Evolutionary conservation across 2,329 filamentous ascomycete genomes (phyloP), one percentile per base, ranked within the genome.

Genomic region (Xylaria hypoxylon): DNA sequence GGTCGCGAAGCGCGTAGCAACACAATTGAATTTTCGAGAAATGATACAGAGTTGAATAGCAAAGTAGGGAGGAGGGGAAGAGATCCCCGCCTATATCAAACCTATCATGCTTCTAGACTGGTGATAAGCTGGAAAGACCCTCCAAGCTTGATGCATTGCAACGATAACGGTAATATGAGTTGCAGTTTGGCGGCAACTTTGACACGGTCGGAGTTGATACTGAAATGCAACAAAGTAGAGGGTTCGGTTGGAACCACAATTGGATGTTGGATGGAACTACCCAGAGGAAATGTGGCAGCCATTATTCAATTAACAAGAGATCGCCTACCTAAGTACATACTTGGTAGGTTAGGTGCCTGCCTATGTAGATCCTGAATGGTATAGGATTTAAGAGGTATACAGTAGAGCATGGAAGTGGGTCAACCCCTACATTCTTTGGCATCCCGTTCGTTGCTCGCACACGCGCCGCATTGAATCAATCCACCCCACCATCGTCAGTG

Each of bases 401-500:
- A 15, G 13, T 38, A 38, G 19, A 45, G 53, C 8, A n/a, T n/a
- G n/a, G n/a, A 22, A 57, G 57, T 51, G 57, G 56, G 33, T n/a
- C 56, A n/a, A 13, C 52, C 28, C 44, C 42, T 47, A 19, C n/a
- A n/a, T n/a, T 59, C 44, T 22, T 44, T 17, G 24, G 17, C 53
- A 45, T 45, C 53, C 35, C 10, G 35, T 38, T 38, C n/a, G 35
- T 24, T 38, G 56, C n/a, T 44, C 10, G 52, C 33, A 33, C 50
- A 62, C 42, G 48, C 57, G 57, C 48, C 42, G 22, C 42, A 42
- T 44, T n/a, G 28, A 48, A 40, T 58, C 47, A 45, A 58, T 19
- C 38, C 62, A 71, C 69, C 65, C 68, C 68, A 66, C 69, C 60
- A 71, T 71, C 64, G 52, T 62, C 67, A 62, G 62, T 62, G 48